A percentile compares a stretch with the other conserved stretches of the same genome.
Conservation (phyloP, 257 asterid genomes). For the Plantago ovata region DNA sequence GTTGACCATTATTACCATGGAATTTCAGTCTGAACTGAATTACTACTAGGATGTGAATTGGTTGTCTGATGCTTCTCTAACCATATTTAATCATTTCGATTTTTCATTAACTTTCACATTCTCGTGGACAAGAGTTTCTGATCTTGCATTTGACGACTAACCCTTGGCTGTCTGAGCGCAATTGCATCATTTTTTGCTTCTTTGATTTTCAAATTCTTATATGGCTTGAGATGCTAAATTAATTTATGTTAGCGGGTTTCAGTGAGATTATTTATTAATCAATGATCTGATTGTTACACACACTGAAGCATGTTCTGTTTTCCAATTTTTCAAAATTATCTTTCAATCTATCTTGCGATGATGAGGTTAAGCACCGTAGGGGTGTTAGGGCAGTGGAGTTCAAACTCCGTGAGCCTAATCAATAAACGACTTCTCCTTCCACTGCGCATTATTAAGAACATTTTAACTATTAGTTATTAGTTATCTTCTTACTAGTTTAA, state of each 20-base stretch:
- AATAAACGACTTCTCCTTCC: conserved; percentile 60
- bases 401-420: conserved; percentile 43
- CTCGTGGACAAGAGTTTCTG: conserved; percentile 55
- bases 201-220: conserved; percentile 9
- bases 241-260: conserved; percentile 81
- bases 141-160: conserved; percentile 44
- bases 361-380: conserved; percentile 35
- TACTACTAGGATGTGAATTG: conserved; percentile 45
- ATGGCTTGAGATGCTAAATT: conserved; percentile 54
- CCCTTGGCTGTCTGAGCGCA: conserved; percentile 79
- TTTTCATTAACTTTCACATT: conserved; percentile 1
- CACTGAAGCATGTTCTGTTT: conserved; percentile 62
- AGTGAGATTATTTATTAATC: conserved; percentile 50
- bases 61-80: conserved; percentile 54
- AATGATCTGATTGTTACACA: conserved; percentile 79
- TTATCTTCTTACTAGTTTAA: not conserved
- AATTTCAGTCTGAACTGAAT: conserved; percentile 69
- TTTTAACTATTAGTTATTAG: not conserved
- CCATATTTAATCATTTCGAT: too few species aligned
- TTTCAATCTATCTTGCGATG: conserved; percentile 28
- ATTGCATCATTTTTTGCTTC: not conserved
- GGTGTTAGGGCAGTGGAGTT: conserved; percentile 48
- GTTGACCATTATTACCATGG: conserved; percentile 42
- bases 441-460: conserved; percentile 31
- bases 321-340: too few species aligned